Conservation (phyloP, 164 flowering plant genomes). For the Taxillus chinensis region DNA sequence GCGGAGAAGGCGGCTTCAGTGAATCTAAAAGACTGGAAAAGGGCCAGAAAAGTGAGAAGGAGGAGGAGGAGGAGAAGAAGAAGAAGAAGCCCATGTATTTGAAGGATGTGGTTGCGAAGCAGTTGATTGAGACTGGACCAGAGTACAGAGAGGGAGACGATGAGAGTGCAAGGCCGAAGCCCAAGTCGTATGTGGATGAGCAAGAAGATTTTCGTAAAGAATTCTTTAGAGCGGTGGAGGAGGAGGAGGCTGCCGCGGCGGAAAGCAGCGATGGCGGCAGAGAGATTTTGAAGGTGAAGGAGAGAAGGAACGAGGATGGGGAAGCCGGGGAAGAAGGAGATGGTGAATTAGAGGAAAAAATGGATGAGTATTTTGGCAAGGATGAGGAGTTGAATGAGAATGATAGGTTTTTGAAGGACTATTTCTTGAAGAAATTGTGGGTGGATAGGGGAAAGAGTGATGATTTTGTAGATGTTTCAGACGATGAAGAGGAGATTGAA, state of each 20-base stretch:
- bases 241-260: constrained; percentile 18
- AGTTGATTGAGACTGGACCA: constrained; percentile 63
- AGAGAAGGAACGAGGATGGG: constrained; percentile 13
- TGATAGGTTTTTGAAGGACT: constrained; percentile 55
- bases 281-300: constrained; percentile 50
- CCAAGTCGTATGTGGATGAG: constrained; percentile 52
- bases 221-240: constrained; percentile 26
- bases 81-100: constrained; percentile 48
- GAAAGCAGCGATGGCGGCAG: constrained; percentile 29
- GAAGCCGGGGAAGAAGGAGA: constrained; percentile 15
- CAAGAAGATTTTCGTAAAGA: constrained; percentile 53
- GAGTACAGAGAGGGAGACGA: constrained; percentile 29
- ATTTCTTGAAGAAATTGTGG: constrained; percentile 57
- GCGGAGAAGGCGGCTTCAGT: constrained; percentile 7
- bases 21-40: constrained; percentile 1
- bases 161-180: not conserved
- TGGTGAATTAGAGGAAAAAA: constrained; percentile 28
- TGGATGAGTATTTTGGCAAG: constrained; percentile 59
- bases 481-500: constrained; percentile 68
- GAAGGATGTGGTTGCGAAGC: constrained; percentile 73
- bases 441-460: constrained; percentile 30
- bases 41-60: not conserved
- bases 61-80: constrained; percentile 2
- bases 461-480: constrained; percentile 30
- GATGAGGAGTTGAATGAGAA: constrained; percentile 58